A percentile compares a stretch with the other conserved stretches of the same genome.
Evolutionary conservation across 139 green algal genomes (phyloP).

Genomic region (Chlorella ohadii): DNA sequence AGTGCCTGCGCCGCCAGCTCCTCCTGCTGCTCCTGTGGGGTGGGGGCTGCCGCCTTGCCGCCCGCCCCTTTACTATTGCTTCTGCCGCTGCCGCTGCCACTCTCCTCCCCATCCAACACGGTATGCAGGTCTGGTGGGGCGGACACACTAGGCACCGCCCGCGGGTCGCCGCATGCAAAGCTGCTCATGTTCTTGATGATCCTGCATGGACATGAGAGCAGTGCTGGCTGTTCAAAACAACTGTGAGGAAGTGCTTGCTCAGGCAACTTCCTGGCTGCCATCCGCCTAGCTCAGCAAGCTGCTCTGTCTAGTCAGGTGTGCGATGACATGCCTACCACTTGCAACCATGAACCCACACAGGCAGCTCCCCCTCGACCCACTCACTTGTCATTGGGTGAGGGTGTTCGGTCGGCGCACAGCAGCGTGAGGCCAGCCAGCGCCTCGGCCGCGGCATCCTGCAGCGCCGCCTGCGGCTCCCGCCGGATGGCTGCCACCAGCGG

Average conservation of each 20-base stretch:
- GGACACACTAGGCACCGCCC: constrained; percentile 50
- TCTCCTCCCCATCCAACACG: constrained; percentile 15
- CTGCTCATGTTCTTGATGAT: constrained; percentile 85
- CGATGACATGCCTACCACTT: too few relatives aligned
- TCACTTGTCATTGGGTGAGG: constrained; percentile 87
- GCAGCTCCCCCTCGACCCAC: background rate
- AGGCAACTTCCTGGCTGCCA: too few relatives aligned
- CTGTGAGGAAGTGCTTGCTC: too few relatives aligned
- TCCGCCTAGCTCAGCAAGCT: too few relatives aligned
- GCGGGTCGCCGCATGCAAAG: constrained; percentile 77
- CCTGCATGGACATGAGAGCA: constrained; percentile 5
- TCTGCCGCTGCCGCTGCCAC: constrained; percentile 16
- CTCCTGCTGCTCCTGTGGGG: constrained; percentile 12
- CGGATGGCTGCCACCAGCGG: constrained; percentile 89
- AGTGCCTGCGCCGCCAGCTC: constrained; percentile 29
- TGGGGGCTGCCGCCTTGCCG: background rate
- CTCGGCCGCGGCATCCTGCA: constrained; percentile 66
- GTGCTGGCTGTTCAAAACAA: too few relatives aligned
- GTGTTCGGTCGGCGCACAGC: constrained; percentile 61
- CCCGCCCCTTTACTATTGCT: background rate
- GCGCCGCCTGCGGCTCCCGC: constrained; percentile 68
- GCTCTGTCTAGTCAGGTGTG: too few relatives aligned
- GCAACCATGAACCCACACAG: background rate
- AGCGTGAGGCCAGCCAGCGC: constrained; percentile 81
- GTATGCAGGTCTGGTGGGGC: constrained; percentile 25